Conservation (phyloP, 2,329 filamentous ascomycete species). For the Thielaviopsis populi region DNA sequence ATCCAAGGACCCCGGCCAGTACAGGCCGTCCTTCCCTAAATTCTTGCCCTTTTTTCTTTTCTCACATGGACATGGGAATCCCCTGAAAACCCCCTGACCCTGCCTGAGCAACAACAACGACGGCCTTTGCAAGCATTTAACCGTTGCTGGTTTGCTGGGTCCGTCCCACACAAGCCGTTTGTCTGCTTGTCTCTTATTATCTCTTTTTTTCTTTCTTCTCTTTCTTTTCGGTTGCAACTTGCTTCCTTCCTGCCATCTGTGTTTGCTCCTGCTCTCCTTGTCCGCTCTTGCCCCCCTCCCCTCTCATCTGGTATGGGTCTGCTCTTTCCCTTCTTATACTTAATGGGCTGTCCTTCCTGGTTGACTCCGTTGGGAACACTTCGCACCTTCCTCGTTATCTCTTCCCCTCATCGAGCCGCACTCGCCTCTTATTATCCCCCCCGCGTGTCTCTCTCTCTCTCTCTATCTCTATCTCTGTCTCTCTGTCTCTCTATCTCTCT, state of each 20-base stretch:
- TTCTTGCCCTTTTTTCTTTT: neutral
- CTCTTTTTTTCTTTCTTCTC: no score
- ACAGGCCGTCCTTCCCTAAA: neutral
- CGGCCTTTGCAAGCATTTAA: slow-evolving; percentile 6
- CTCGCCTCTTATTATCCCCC: neutral
- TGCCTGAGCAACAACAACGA: slow-evolving; percentile 2
- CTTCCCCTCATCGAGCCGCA: neutral
- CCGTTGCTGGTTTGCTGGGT: slow-evolving; percentile 3
- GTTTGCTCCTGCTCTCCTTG: neutral
- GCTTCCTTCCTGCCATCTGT: slow-evolving; percentile 7
- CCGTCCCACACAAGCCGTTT: slow-evolving; percentile 5
- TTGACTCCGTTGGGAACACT: neutral
- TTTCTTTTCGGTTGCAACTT: neutral
- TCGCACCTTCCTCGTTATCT: neutral
- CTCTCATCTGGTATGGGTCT: neutral
- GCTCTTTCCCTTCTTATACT: slow-evolving; percentile 1
- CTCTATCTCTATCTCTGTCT: neutral
- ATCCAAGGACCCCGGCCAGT: neutral
- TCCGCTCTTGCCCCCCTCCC: neutral
- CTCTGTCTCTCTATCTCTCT: neutral
- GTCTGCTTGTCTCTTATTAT: neutral
- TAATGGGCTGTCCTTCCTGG: slow-evolving; percentile 2
- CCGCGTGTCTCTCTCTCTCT: neutral
- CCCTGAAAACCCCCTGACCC: neutral
- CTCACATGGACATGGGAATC: neutral